Percentiles rank a stretch among this genome's conserved stretches.
Evolutionary conservation across 75 land plant species (phyloP).

Genomic region (Adiantum capillusveneris): DNA sequence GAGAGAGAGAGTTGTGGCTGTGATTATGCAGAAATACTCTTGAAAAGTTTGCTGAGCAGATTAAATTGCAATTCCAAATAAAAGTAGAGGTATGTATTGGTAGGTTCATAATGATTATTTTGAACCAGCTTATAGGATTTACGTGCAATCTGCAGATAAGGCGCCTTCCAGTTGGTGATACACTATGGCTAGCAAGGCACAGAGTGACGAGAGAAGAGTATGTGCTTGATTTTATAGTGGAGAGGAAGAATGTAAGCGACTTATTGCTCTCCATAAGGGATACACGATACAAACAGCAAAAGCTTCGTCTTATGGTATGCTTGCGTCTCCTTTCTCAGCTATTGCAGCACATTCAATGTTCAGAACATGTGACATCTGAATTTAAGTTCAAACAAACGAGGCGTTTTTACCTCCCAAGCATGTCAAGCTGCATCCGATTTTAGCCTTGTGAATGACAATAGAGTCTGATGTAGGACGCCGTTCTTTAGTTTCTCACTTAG

Average conservation of each 20-base stretch:
- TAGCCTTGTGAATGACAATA: too few species aligned
- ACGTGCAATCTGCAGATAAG: conserved; percentile 46
- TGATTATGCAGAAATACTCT: conserved; percentile 28
- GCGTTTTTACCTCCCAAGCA: too few species aligned
- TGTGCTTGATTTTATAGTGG: conserved; percentile 93
- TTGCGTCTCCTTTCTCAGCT: too few species aligned
- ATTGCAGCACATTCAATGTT: too few species aligned
- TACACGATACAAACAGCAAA: conserved; percentile 82
- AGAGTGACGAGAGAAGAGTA: conserved; percentile 47
- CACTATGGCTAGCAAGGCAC: conserved; percentile 84
- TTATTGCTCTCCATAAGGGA: conserved; percentile 77
- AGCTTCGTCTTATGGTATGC: conserved; percentile 66
- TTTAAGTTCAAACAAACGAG: too few species aligned
- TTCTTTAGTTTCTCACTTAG: too few species aligned
- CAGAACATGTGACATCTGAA: too few species aligned
- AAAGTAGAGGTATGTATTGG: conserved; percentile 53
- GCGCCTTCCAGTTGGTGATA: conserved; percentile 87
- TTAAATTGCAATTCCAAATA: conserved; percentile 48
- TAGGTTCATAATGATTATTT: neutral
- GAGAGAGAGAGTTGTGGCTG: neutral
- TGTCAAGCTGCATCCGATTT: too few species aligned
- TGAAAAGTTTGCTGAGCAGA: conserved; percentile 52
- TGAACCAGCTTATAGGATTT: neutral
- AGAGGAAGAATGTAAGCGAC: conserved; percentile 88
- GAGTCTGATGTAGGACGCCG: too few species aligned